Conservation (phyloP, 1,284 basidiomycete species). For the Leccinum pachyderme region DNA sequence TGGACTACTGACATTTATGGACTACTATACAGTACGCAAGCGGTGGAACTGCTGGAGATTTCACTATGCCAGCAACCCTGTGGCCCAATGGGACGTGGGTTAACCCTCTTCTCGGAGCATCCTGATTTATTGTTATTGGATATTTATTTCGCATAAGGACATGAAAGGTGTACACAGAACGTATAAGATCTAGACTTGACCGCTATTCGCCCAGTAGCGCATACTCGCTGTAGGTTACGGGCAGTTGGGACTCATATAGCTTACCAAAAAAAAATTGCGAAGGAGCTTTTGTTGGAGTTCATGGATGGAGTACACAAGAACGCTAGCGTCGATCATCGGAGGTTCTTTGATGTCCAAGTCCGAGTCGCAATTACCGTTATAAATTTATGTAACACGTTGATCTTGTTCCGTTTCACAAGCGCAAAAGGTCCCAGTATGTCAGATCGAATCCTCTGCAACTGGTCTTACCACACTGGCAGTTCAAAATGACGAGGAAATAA, state of each 20-base stretch:
- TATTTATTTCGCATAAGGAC: background rate
- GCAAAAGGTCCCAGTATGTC: too few relatives aligned
- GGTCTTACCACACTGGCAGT: too few relatives aligned
- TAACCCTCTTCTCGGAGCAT: conserved; percentile 65
- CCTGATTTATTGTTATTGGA: conserved; percentile 36
- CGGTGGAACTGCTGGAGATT: conserved; percentile 64
- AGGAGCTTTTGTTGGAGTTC: too few relatives aligned
- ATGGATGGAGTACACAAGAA: too few relatives aligned
- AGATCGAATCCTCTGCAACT: too few relatives aligned
- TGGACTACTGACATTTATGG: conserved; percentile 5
- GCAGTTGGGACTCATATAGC: conserved; percentile 1
- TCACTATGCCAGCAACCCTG: conserved; percentile 75
- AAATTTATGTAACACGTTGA: too few relatives aligned
- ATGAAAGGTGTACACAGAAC: background rate
- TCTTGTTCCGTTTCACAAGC: too few relatives aligned
- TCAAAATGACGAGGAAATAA: too few relatives aligned
- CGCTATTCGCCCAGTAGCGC: background rate
- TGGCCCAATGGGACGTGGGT: conserved; percentile 81
- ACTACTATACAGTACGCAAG: conserved; percentile 48
- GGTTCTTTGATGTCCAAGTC: too few relatives aligned
- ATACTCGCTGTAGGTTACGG: background rate
- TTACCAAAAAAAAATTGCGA: too few relatives aligned
- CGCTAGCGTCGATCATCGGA: too few relatives aligned
- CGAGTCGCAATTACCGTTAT: too few relatives aligned
- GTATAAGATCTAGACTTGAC: background rate